Evolutionary conservation across 2,329 filamentous ascomycete species (phyloP).

Genomic region (Neurospora sp.): DNA sequence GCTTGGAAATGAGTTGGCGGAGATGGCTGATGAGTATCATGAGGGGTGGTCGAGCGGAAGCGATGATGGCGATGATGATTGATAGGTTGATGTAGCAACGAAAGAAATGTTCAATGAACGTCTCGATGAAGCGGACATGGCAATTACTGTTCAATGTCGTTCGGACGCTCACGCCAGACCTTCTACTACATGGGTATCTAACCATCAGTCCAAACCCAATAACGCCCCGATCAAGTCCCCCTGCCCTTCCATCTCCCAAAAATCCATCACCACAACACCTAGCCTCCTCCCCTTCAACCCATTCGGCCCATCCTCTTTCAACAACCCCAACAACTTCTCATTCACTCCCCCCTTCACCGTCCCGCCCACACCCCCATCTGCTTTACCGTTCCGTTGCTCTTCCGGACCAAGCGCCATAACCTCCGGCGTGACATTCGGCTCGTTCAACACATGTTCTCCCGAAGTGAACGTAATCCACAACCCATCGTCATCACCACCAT

Average conservation of each 20-base stretch:
- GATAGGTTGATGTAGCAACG: conserved; percentile 9
- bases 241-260: conserved; percentile 32
- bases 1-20: conserved; percentile 70
- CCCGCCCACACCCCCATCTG: conserved; percentile 3
- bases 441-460: conserved; percentile 29
- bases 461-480: conserved; percentile 40
- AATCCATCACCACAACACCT: conserved; percentile 44
- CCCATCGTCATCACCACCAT: conserved; percentile 22
- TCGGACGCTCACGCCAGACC: not conserved
- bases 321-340: conserved; percentile 26
- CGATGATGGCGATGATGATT: conserved; percentile 57
- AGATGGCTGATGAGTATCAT: conserved; percentile 79
- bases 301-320: conserved; percentile 15
- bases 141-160: not conserved
- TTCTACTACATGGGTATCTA: not conserved
- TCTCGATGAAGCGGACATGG: not conserved
- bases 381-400: not conserved
- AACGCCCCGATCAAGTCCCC: conserved; percentile 29
- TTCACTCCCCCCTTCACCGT: conserved; percentile 34
- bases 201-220: conserved; percentile 18
- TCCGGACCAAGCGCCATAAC: conserved; percentile 33
- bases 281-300: conserved; percentile 30
- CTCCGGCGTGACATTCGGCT: conserved; percentile 29
- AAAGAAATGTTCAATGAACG: not conserved
- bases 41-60: conserved; percentile 77